Evolutionary conservation across 805 yeast species (phyloP), one percentile per base, ranked within the genome.

Genomic region (Myxozyma lipomycoides): DNA sequence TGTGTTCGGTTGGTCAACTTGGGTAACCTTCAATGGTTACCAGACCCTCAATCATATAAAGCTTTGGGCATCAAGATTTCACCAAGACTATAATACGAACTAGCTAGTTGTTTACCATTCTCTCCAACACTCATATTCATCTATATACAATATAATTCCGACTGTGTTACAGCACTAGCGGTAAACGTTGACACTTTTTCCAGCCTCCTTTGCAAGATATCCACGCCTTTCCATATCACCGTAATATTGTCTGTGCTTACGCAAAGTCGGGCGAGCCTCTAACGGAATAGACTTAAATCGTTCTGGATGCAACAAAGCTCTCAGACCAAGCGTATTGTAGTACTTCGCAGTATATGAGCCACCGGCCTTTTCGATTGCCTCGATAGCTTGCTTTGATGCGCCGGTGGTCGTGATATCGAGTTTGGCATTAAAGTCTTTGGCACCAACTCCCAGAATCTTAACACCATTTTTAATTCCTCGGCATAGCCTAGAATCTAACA

Each of bases 231-330:
- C 81, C 1, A 77, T 76, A 65, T 81, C 77, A 43, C 88, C 79
- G 71, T 93, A 91, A 68, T 75, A 87, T 51, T 79, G 80, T 49
- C 91, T 82, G 63, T 84, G 88, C 69, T 86, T 84, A 70, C 86
- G 80, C 61, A 79, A 81, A 6, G 83, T 84, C 12, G 98, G 98
- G 68, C 89, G 80, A 1, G 97, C 89, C 46, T 79, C 82, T 58
- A 87, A 67, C 40, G 98, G 98, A 15, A 90, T 67, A 58, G 88
- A 80, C 17, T 95, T 95, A 64, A 81, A 82, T 62, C 77, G 84
- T 57, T 79, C 77, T 9, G 98, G 97, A 41, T 82, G 69, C 36
- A 87, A 73, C 62, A 88, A 93, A 3, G 88, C 91, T 62, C 79
- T 74, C 62, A 85, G 77, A 2, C 59, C 83, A 30, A 88, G 70